A percentile compares a stretch with the other conserved stretches of the same genome.
phyloP scores from a whole-genome alignment of 1,284 basidiomycete species.

The Heliocybe sulcata region DNA sequence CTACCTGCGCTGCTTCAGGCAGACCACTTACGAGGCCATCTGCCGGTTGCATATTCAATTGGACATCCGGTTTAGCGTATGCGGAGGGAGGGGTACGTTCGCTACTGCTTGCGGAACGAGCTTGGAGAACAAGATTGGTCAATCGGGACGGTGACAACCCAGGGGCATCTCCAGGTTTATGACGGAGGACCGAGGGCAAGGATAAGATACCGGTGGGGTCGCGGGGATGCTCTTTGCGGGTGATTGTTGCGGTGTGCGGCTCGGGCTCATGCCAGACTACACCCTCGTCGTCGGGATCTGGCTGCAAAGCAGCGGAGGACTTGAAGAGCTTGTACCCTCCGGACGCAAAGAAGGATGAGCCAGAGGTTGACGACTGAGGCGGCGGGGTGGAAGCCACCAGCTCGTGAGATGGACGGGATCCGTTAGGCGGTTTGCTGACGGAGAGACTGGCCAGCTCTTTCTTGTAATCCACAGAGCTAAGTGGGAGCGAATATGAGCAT shows the following conservation, averaged over 20 bases:
- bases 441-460: conserved; percentile 46
- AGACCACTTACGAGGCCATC: conserved; percentile 39
- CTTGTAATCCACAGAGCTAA: conserved; percentile 55
- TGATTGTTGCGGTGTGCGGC: conserved; percentile 48
- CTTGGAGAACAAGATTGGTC: background rate
- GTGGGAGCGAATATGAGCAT: background rate
- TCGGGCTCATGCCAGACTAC: conserved; percentile 57
- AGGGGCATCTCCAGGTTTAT: conserved; percentile 3
- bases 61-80: conserved; percentile 54
- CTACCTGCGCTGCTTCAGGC: conserved; percentile 28
- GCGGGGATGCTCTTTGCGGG: conserved; percentile 53
- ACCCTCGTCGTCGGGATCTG: conserved; percentile 52
- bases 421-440: conserved; percentile 6
- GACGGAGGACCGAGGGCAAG: conserved; percentile 51
- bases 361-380: conserved; percentile 17
- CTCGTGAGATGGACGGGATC: conserved; percentile 2
- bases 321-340: conserved; percentile 42
- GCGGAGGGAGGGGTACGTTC: conserved; percentile 28
- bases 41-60: conserved; percentile 41
- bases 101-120: conserved; percentile 11
- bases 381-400: conserved; percentile 7
- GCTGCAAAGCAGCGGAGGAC: conserved; percentile 27
- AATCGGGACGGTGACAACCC: conserved; percentile 17
- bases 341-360: conserved; percentile 38
- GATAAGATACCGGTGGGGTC: conserved; percentile 50